A percentile compares a stretch with the other conserved stretches of the same genome.
Evolutionary conservation across 2,329 filamentous ascomycete genomes (phyloP).

Genomic region (Furcasterigmium sp.): DNA sequence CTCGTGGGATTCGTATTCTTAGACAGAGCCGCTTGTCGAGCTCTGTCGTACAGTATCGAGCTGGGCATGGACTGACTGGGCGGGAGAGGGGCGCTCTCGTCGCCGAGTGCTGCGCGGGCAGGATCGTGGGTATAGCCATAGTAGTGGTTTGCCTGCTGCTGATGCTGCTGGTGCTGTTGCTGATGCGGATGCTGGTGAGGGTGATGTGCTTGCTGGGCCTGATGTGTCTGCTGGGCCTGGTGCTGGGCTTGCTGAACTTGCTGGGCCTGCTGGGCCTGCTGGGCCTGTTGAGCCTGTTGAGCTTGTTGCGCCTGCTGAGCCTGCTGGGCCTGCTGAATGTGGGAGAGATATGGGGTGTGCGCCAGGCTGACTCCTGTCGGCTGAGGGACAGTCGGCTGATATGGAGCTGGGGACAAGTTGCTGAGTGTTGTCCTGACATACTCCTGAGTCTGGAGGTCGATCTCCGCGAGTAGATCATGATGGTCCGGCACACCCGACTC

Average conservation of each 20-base stretch:
- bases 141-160: slow-evolving; percentile 7
- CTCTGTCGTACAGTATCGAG: slow-evolving; percentile 51
- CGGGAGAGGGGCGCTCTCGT: slow-evolving; percentile 31
- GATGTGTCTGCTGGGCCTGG: slow-evolving; percentile 22
- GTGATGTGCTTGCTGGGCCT: slow-evolving; percentile 26
- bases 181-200: slow-evolving; percentile 31
- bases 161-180: slow-evolving; percentile 20
- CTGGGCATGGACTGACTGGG: slow-evolving; percentile 53
- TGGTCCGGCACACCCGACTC: slow-evolving; percentile 26
- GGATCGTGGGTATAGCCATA: slow-evolving; percentile 14
- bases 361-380: slow-evolving; percentile 22
- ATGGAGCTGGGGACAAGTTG: slow-evolving; percentile 35
- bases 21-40: slow-evolving; percentile 52
- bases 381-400: slow-evolving; percentile 34
- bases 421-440: slow-evolving; percentile 39
- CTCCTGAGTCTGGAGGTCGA: slow-evolving; percentile 37
- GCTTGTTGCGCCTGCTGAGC: neutral
- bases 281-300: neutral
- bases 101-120: slow-evolving; percentile 19
- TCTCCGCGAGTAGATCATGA: slow-evolving; percentile 36
- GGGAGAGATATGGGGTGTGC: slow-evolving; percentile 29
- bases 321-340: slow-evolving; percentile 26
- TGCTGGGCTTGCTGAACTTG: neutral
- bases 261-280: slow-evolving; percentile 13
- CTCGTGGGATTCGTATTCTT: slow-evolving; percentile 51